Conservation (phyloP, 768 basidiomycete species). For the Dacryopinax spathularia region DNA sequence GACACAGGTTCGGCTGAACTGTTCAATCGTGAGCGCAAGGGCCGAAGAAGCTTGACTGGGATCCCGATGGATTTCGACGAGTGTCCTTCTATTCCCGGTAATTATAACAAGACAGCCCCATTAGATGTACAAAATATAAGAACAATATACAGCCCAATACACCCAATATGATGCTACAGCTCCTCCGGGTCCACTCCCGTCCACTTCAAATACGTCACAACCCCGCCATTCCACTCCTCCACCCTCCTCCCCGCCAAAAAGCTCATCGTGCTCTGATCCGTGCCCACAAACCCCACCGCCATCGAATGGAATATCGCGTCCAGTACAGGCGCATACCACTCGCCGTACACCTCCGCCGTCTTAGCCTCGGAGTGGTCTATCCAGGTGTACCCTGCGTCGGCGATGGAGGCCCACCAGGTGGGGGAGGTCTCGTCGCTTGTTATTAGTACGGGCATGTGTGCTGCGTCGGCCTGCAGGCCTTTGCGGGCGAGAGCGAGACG, state of each 20-base stretch:
- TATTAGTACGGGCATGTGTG: no score
- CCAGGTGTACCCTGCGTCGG: background rate
- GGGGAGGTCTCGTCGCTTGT: background rate
- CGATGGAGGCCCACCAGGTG: background rate
- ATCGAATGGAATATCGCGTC: constrained; percentile 58
- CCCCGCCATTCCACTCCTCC: constrained; percentile 48
- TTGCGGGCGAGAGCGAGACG: background rate
- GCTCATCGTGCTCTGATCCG: constrained; percentile 57
- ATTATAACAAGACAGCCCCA: no score
- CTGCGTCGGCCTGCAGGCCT: background rate
- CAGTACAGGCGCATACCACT: constrained; percentile 46
- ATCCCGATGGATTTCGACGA: no score
- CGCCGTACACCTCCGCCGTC: background rate
- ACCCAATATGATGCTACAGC: background rate
- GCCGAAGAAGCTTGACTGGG: no score
- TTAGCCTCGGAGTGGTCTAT: background rate
- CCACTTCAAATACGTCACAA: background rate
- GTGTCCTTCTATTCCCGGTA: no score
- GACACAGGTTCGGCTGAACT: no score
- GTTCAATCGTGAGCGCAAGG: no score
- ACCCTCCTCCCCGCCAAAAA: constrained; percentile 51
- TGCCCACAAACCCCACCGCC: constrained; percentile 57
- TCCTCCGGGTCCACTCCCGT: background rate
- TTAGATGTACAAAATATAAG: no score
- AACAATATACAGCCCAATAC: no score